Evolutionary conservation across 805 yeast genomes (phyloP).

Genomic region (Komagataella kurtzmanii): DNA sequence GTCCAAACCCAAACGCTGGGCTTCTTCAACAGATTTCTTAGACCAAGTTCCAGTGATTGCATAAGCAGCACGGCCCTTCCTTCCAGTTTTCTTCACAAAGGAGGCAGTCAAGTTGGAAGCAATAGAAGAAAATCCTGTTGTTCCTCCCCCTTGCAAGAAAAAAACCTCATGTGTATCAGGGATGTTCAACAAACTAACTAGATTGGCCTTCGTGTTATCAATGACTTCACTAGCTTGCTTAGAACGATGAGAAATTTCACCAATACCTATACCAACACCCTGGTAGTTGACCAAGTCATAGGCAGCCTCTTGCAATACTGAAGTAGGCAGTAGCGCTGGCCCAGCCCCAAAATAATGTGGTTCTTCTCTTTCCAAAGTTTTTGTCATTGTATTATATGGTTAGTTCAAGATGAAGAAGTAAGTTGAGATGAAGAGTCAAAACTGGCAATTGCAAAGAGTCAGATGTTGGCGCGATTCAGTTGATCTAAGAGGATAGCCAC

Average conservation of each 20-base stretch:
- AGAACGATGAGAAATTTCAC: slow-evolving; percentile 95
- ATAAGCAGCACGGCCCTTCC: slow-evolving; percentile 72
- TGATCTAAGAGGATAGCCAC: not conserved
- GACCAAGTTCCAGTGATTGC: slow-evolving; percentile 94
- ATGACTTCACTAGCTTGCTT: slow-evolving; percentile 67
- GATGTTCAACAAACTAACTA: slow-evolving; percentile 50
- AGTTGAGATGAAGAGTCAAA: not conserved
- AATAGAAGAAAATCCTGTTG: slow-evolving; percentile 85
- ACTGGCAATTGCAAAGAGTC: not conserved
- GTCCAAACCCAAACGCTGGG: slow-evolving; percentile 67
- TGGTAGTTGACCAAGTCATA: slow-evolving; percentile 64
- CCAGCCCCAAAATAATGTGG: slow-evolving; percentile 96
- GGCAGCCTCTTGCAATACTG: slow-evolving; percentile 81
- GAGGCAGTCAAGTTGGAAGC: slow-evolving; percentile 74
- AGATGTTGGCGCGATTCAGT: not conserved
- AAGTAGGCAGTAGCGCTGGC: slow-evolving; percentile 83
- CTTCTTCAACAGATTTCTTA: slow-evolving; percentile 77
- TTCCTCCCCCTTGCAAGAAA: slow-evolving; percentile 97
- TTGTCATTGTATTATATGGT: slow-evolving; percentile 1
- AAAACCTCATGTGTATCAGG: slow-evolving; percentile 93
- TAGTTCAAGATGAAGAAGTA: not conserved
- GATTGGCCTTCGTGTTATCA: slow-evolving; percentile 57
- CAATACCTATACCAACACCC: slow-evolving; percentile 69
- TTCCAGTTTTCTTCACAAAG: slow-evolving; percentile 50
- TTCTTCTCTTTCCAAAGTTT: slow-evolving; percentile 43